Evolutionary conservation across 176 grass and related monocot species (phyloP).

Genomic region (Musa schizocarpa): DNA sequence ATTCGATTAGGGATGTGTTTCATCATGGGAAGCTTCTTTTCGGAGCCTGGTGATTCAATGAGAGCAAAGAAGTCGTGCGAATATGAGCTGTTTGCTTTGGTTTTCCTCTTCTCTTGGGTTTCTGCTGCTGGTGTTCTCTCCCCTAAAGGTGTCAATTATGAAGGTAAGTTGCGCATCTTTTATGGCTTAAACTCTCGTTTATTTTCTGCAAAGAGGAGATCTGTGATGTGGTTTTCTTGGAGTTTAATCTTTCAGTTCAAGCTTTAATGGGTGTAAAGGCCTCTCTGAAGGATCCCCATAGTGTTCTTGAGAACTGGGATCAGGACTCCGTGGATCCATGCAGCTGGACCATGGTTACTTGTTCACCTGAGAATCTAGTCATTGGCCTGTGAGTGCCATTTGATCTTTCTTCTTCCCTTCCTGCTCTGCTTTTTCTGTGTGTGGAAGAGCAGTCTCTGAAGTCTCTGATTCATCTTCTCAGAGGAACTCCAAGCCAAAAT

Average conservation of each 20-base stretch:
- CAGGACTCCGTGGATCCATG: conserved; percentile 81
- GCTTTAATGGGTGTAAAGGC: conserved; percentile 74
- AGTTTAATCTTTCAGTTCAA: conserved; percentile 41
- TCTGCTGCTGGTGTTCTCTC: conserved; percentile 48
- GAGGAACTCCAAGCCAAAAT: conserved; percentile 56
- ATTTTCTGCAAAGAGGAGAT: background rate
- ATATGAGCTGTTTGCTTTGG: conserved; percentile 18
- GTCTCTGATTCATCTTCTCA: conserved; percentile 11
- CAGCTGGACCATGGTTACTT: conserved; percentile 67
- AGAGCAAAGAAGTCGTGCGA: conserved; percentile 6
- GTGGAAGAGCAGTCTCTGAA: background rate
- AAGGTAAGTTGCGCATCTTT: conserved; percentile 47
- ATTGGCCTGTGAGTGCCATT: conserved; percentile 41
- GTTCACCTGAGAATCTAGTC: conserved; percentile 51
- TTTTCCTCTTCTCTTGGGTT: conserved; percentile 28
- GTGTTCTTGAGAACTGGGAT: conserved; percentile 80
- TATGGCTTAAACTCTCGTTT: conserved; percentile 5
- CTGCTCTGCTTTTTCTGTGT: background rate
- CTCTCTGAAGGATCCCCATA: conserved; percentile 65
- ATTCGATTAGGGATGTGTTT: conserved; percentile 12
- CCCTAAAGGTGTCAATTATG: conserved; percentile 81
- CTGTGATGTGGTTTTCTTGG: background rate
- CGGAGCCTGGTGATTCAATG: conserved; percentile 26
- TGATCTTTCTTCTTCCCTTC: background rate
- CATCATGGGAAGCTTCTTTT: conserved; percentile 13